Evolutionary conservation across 2,329 filamentous ascomycete genomes (phyloP), one percentile per base, ranked within the genome.

Genomic region (Leptographium lundbergii): DNA sequence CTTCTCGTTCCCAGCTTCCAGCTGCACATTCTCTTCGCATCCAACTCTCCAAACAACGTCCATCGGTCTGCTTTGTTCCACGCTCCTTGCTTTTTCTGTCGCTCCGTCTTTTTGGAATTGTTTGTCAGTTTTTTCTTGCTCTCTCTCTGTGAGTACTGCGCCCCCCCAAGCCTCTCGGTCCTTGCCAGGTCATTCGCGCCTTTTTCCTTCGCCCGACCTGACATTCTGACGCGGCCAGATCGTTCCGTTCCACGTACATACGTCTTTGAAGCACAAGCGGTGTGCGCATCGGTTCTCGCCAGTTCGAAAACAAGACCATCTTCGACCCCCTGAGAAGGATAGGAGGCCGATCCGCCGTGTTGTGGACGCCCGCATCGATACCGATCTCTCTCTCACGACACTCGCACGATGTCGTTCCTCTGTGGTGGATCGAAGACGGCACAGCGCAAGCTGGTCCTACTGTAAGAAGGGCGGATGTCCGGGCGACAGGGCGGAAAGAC

Each of bases 401-500:
- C 47, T 0, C 27, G 2, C 63, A 68, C 63, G 61, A 75, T 74
- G 73, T 71, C 72, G 64, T 70, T 77, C 68, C 74, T 84, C 63
- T 88, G 87, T 71, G 85, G 86, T 68, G 84, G 86, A 65, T 85
- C 82, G 63, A 89, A 95, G 78, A 91, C 89, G 59, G 89, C 92
- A 67, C 89, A 95, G 82, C 89, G 91, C 76, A 96, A 96, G 85
- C 88, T 96, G 76, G 91, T 96, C 69, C 81, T 96, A 67, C 80
- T 96, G 88, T 95, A 76, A 70, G 82, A 81, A 63, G 63, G 70
- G 22, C 50, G 9, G 22, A 61, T n/a, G 17, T 6, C 19, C 42
- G 7, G 5, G 58, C 72, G 70, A 59, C 61, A 25, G 19, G 50
- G 45, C n/a, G 3, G 17, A 47, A 10, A 22, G 45, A 29, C 27